These are phyloP conservation scores for Cladophialophora chaetospira DNA, from an alignment of 2,329 filamentous ascomycete species.

Conservation along the genomic window DNA sequence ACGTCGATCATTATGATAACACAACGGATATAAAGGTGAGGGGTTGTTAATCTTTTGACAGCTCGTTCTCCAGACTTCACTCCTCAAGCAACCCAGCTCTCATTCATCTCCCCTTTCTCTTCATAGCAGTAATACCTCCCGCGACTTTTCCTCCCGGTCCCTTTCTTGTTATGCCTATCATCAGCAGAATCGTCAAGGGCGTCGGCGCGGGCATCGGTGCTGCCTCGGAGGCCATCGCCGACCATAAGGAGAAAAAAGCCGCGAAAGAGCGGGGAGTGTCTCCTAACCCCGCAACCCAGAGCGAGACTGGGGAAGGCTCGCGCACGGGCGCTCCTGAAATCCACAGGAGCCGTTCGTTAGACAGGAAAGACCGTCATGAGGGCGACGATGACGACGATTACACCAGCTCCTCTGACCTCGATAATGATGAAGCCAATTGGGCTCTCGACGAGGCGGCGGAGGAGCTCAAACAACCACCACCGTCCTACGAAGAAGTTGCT, in stretches of 20 bases:
- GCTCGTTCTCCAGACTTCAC: background rate
- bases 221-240: slow-evolving; percentile 25
- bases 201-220: slow-evolving; percentile 27
- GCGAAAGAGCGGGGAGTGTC: slow-evolving; percentile 16
- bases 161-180: slow-evolving; percentile 13
- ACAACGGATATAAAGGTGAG: background rate
- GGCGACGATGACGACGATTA: slow-evolving; percentile 16
- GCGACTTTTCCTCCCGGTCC: background rate
- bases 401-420: slow-evolving; percentile 20
- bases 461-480: slow-evolving; percentile 21
- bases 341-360: background rate
- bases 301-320: slow-evolving; percentile 12
- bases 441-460: slow-evolving; percentile 27
- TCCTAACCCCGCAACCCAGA: background rate
- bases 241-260: slow-evolving; percentile 29
- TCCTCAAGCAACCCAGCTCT: background rate
- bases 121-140: no score
- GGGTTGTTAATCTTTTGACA: background rate
- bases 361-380: slow-evolving; percentile 5
- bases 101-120: no score
- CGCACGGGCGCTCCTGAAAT: background rate
- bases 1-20: background rate
- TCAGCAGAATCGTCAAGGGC: slow-evolving; percentile 23
- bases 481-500: slow-evolving; percentile 17
- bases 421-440: slow-evolving; percentile 25